Base-by-base conservation (phyloP, 2,329 filamentous ascomycete species). In the Colletotrichum sojae region DNA sequence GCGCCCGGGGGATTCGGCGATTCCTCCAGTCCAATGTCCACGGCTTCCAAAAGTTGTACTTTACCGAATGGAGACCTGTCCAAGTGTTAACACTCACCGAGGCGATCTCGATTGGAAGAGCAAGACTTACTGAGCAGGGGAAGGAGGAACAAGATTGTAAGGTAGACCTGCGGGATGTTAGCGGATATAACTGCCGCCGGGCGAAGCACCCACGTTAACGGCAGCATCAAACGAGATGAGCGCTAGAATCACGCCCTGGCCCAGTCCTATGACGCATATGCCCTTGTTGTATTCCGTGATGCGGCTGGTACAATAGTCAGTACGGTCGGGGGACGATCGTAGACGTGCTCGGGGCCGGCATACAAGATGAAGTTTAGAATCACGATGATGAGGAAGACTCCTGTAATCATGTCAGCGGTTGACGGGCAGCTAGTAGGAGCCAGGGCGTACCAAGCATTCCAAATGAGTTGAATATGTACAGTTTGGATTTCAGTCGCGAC, bases 21-120 rank as follows among this genome's bases (percentile, higher is more conserved):
- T 65, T 65, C 2, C 54, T 51, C 66, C 66, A 68, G 12, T 68
- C 66, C 4, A 68, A 12, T 2, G 66, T 68, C 66, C 66, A 68
- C n/a, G 66, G 66, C n/a, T 52, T 68, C 66, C 66, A 68, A 10
- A 68, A 68, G 54, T 59, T 65, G 10, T 68, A 65, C 16, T 60
- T 68, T 5, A 68, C 61, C 6, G 66, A 68, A 20, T 68, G 66
- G 13, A 68, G 54, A 5, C 54, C 65, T 68, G 5, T 5, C 2
- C 1, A 3, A 0, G 15, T 12, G 5, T 0, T 6, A 6, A 13
- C 0, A 27, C 52, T 46, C 48, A 64, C 60, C 55, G n/a, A 68
- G 13, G 27, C 65, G 36, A 0, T 61, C 31, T 36, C 9, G 31
- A 10, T 6, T 5, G 1, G 4, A 0, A 36, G n/a, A 13, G 0